Evolutionary conservation across 2,329 filamentous ascomycete genomes (phyloP), one percentile per base, ranked within the genome.

Genomic region (Ceratocystis albifundus): DNA sequence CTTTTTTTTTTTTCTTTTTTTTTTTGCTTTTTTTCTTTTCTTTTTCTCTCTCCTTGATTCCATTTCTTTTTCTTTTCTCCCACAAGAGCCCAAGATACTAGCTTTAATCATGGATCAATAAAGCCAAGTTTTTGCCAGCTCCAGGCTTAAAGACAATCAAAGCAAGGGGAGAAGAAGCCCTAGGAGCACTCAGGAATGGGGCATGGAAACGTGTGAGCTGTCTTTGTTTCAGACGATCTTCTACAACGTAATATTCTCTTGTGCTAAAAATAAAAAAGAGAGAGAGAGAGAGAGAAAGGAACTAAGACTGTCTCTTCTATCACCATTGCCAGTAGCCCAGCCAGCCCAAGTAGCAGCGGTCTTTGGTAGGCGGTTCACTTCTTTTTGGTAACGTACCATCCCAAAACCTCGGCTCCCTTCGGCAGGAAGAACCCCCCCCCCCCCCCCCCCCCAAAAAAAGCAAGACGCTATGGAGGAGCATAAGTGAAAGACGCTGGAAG

Each of bases 151-250:
- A 8, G 22, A 3, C 22, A 17, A 25, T 25, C 6, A 20, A 20
- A 55, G 22, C n/a, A 57, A 57, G 53, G 53, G 53, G 53, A 22
- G 4, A 36, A 20, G 10, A 20, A 22, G 17, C 45, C 20, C 53
- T 28, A 28, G 53, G 25, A 55, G 17, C 10, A 28, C 22, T 28
- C 22, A 32, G 53, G 53, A 57, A 57, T 57, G 53, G 53, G 53
- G 8, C 53, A 10, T 28, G 53, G 53, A 57, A 57, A 57, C 53
- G 53, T 57, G 53, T 57, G 53, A 57, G 53, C 25, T 57, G 53
- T 30, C 22, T 36, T 36, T 57, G 53, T 57, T 28, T 32, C 53
- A 57, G 53, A 22, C 53, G 53, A 57, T 57, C 53, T 57, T 36
- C 53, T 57, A 28, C 20, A 57, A 15, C 6, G 25, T 17, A 57